Evolutionary conservation across 768 basidiomycete species (phyloP), one percentile per base, ranked within the genome.

Genomic region (Boletus sensibilis): DNA sequence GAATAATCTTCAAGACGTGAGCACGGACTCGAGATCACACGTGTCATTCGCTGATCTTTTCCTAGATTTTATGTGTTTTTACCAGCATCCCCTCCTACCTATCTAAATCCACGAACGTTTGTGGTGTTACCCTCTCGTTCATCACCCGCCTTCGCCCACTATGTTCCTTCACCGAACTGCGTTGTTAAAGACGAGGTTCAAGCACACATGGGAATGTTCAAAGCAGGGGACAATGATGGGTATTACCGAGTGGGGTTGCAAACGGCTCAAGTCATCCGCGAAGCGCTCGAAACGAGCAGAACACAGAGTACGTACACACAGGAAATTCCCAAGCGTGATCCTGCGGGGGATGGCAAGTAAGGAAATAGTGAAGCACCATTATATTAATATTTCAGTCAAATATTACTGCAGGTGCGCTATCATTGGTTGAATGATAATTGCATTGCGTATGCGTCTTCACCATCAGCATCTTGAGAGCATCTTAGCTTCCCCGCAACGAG

Each of bases 401-500:
- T 40, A 21, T 51, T 37, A 45, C 37, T 35, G 29, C 31, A 42
- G 27, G n/a, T 39, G 51, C 25, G 16, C 47, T 37, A 49, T 66
- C 59, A 65, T 52, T 53, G 40, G 13, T 81, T 78, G 56, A 93
- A 75, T 8, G 79, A 76, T 41, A 93, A 79, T 23, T 86, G 81
- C 94, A 97, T 97, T 3, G 91, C 87, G 67, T 93, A 94, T 21
- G 94, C 94, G 58, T 95, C 93, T 73, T 97, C 94, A 4, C 94
- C 94, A 66, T 97, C 94, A 3, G 93, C 94, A 74, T 96, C 94
- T 96, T 23, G 48, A 47, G 34, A 14, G 46, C 18, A 27, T 31
- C 39, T 66, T 27, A 68, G 52, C 53, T 50, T n/a, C 45, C 39
- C 39, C 12, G 10, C 56, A 40, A 20, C 31, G 35, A 25, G 18